These are phyloP conservation scores for Fusarium duplospermum DNA, from an alignment of 2,329 filamentous ascomycete species.

Conservation along the genomic window DNA sequence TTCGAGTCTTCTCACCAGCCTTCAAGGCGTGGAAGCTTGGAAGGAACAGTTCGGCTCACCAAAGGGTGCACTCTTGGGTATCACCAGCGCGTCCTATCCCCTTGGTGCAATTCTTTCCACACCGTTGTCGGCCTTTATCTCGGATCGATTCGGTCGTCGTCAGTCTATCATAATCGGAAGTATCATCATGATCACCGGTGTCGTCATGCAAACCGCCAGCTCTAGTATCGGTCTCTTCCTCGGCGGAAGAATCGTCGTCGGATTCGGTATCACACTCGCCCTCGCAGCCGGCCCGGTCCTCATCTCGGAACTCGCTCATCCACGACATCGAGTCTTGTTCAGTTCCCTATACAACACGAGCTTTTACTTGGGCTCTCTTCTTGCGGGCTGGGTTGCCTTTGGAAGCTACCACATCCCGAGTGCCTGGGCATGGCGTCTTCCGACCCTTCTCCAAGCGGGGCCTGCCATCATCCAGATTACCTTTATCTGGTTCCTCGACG, in stretches of 20 bases:
- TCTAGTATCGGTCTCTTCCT: constrained; percentile 59
- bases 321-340: constrained; percentile 23
- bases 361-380: constrained; percentile 10
- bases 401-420: constrained; percentile 18
- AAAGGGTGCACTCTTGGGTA: constrained; percentile 44
- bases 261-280: constrained; percentile 63
- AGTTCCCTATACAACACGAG: constrained; percentile 23
- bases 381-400: constrained; percentile 19
- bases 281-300: constrained; percentile 62
- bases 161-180: constrained; percentile 44
- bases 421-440: constrained; percentile 33
- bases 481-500: constrained; percentile 27
- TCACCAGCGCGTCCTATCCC: constrained; percentile 56
- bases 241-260: constrained; percentile 62
- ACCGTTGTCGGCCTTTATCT: constrained; percentile 43
- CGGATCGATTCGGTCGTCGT: constrained; percentile 45
- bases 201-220: constrained; percentile 22
- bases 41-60: constrained; percentile 51
- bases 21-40: constrained; percentile 55
- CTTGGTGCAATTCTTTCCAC: constrained; percentile 56
- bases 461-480: constrained; percentile 21
- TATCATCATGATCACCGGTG: constrained; percentile 27
- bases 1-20: constrained; percentile 59
- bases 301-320: constrained; percentile 30
- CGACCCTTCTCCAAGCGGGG: constrained; percentile 23